Percentiles rank a stretch among this genome's conserved stretches.
These are phyloP conservation scores for Hypoxylon sp. DNA, from an alignment of 2,329 filamentous ascomycete species.

Conservation along the genomic window DNA sequence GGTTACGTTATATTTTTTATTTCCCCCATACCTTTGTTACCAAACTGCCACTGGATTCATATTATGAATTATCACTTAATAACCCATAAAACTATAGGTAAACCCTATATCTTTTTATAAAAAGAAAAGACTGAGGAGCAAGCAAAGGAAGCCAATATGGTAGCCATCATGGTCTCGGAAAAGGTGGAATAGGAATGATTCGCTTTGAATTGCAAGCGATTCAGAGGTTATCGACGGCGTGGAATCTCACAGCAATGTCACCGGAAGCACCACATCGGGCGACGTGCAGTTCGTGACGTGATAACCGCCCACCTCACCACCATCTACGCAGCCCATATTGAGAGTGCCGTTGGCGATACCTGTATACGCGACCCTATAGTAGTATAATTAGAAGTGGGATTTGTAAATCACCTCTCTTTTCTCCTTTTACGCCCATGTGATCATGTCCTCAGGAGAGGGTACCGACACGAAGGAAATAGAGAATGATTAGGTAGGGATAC, in stretches of 20 bases:
- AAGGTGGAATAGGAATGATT: background rate
- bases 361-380: conserved; percentile 47
- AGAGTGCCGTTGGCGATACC: conserved; percentile 43
- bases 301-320: conserved; percentile 48
- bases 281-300: conserved; percentile 49
- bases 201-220: background rate
- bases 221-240: background rate
- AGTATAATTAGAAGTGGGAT: conserved; percentile 1
- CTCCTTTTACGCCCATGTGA: background rate
- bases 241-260: conserved; percentile 41
- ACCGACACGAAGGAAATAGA: background rate
- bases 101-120: too few relatives aligned
- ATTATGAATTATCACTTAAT: background rate
- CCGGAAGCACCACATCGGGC: conserved; percentile 37
- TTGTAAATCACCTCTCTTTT: too few relatives aligned
- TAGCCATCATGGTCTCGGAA: background rate
- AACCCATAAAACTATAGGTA: background rate
- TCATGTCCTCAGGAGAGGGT: background rate
- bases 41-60: background rate
- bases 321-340: conserved; percentile 43
- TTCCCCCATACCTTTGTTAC: background rate
- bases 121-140: too few relatives aligned
- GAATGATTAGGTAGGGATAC: background rate
- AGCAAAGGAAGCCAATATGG: background rate
- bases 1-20: background rate